These are phyloP conservation scores for Rhodotorula mucilaginosa DNA, from an alignment of 1,284 basidiomycete species.

Conservation along the genomic window DNA sequence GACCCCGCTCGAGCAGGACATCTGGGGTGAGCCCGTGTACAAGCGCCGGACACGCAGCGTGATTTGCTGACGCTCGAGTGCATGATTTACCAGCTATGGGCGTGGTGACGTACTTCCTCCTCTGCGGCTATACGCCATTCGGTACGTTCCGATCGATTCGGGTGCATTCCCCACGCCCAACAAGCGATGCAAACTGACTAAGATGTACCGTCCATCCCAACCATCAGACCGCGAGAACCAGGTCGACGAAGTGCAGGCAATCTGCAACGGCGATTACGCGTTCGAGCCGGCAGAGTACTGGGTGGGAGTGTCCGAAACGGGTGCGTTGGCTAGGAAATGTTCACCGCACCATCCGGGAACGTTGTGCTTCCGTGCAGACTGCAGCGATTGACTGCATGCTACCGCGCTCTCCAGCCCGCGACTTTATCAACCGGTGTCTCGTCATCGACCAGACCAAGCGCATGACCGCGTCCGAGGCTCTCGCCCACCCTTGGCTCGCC, in stretches of 20 bases:
- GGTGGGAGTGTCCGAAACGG: constrained; percentile 43
- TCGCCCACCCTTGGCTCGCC: constrained; percentile 75
- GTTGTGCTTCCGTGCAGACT: background rate
- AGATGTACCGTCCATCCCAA: constrained; percentile 55
- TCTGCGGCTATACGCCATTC: constrained; percentile 73
- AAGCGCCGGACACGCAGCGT: background rate
- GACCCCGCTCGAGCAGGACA: constrained; percentile 51
- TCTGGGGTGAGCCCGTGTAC: constrained; percentile 23
- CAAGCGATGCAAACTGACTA: constrained; percentile 52
- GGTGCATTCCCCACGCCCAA: background rate
- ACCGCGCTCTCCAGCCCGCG: constrained; percentile 70
- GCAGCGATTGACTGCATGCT: background rate
- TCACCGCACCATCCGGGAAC: too few relatives aligned
- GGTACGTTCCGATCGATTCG: constrained; percentile 1
- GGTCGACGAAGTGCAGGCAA: constrained; percentile 62
- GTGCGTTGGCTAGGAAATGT: constrained; percentile 41
- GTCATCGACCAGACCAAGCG: constrained; percentile 75
- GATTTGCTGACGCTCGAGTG: background rate
- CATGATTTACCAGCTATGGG: constrained; percentile 63
- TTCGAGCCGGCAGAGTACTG: constrained; percentile 66
- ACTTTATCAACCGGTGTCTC: constrained; percentile 76
- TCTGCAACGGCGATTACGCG: constrained; percentile 84
- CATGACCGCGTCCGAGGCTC: constrained; percentile 64
- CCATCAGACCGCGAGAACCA: constrained; percentile 65
- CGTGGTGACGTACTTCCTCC: constrained; percentile 83